These are phyloP conservation scores for Colletotrichum tamarilloi DNA, from an alignment of 2,329 filamentous ascomycete species.

Conservation along the genomic window DNA sequence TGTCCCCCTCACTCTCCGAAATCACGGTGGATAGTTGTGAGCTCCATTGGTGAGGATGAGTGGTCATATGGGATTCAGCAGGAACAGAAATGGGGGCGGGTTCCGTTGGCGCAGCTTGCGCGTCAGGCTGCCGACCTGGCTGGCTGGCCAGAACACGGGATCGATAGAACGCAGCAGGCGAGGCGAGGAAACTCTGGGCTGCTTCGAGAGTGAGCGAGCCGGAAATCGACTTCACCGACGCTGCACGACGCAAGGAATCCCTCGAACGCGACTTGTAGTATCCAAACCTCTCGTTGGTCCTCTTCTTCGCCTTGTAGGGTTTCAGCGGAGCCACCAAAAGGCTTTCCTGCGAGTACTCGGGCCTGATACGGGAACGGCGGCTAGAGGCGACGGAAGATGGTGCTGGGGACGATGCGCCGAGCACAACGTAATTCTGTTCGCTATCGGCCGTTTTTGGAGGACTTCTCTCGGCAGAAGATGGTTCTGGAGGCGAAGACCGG, in stretches of 20 bases:
- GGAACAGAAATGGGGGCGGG: not conserved
- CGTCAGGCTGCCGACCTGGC: constrained; percentile 42
- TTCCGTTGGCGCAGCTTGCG: constrained; percentile 40
- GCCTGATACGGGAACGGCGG: constrained; percentile 46
- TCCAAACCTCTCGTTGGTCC: constrained; percentile 60
- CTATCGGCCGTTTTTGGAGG: constrained; percentile 50
- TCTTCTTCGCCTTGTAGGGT: constrained; percentile 57
- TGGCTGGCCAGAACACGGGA: constrained; percentile 45
- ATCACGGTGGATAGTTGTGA: constrained; percentile 72
- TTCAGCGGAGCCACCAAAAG: constrained; percentile 67
- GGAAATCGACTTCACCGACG: constrained; percentile 67
- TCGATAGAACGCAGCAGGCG: constrained; percentile 53
- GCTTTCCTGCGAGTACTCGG: constrained; percentile 70
- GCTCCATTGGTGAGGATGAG: constrained; percentile 70
- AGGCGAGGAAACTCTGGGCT: constrained; percentile 49
- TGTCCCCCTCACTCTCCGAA: constrained; percentile 69
- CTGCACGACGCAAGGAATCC: constrained; percentile 61
- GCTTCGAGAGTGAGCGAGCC: constrained; percentile 64
- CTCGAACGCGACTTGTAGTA: constrained; percentile 62
- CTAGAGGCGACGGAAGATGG: constrained; percentile 51
- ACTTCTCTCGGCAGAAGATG: constrained; percentile 49
- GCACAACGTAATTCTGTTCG: constrained; percentile 65
- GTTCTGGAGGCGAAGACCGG: constrained; percentile 59
- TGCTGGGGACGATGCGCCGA: constrained; percentile 56
- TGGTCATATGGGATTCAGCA: constrained; percentile 51